These are phyloP conservation scores for Candida frijolesensis DNA, from an alignment of 1,139 yeast species.

Conservation along the genomic window DNA sequence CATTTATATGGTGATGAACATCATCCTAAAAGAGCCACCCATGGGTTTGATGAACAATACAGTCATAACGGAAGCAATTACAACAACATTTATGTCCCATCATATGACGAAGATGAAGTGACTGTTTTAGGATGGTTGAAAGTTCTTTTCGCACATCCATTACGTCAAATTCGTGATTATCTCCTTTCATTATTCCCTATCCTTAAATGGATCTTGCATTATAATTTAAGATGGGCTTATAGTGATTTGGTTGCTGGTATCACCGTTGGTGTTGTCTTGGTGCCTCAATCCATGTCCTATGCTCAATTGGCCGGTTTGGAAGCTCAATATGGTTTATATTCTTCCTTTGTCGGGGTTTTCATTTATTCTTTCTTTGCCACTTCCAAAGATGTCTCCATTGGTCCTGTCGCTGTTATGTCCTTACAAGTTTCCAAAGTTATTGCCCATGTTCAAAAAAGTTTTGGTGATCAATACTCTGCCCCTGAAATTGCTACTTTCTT, in stretches of 20 bases:
- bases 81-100: constrained; percentile 30
- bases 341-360: constrained; percentile 90
- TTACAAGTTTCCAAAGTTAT: constrained; percentile 80
- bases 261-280: constrained; percentile 89
- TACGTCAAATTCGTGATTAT: constrained; percentile 43
- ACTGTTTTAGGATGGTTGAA: constrained; percentile 49
- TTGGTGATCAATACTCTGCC: constrained; percentile 46
- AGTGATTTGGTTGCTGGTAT: constrained; percentile 90
- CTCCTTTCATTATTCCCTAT: constrained; percentile 75
- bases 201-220: constrained; percentile 77
- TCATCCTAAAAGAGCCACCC: not conserved
- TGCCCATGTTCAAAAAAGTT: constrained; percentile 52
- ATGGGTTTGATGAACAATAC: constrained; percentile 7
- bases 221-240: constrained; percentile 76
- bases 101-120: constrained; percentile 44
- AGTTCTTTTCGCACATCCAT: constrained; percentile 43
- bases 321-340: constrained; percentile 85
- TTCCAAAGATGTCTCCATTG: constrained; percentile 92
- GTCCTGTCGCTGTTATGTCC: constrained; percentile 98
- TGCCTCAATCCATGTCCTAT: constrained; percentile 95
- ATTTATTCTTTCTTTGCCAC: constrained; percentile 91
- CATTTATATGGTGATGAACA: constrained; percentile 20
- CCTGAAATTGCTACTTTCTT: constrained; percentile 80
- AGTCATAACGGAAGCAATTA: not conserved
- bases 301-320: constrained; percentile 83